Base-by-base conservation (phyloP, 129 eudicot species). In the Kitagawia praeruptora region DNA sequence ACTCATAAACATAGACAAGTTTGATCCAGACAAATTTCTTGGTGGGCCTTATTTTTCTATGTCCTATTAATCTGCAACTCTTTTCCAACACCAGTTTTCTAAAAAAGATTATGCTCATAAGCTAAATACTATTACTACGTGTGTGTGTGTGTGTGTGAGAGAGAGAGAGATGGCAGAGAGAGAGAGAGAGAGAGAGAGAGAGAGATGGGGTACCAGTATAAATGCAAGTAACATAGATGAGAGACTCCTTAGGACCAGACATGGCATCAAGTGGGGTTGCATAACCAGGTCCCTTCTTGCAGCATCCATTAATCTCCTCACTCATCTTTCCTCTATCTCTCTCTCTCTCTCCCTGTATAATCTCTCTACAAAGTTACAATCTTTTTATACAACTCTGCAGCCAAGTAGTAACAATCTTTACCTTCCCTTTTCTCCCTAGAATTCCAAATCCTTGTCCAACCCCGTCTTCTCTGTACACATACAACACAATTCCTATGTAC, bases 261-360 rank as follows among this genome's bases (percentile, higher is more conserved):
- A 95, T 95, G 88, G 99, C 99, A 15, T 85, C 93, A 76, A 95
- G 89, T 8, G 99, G 99, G 12, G 94, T 83, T 67, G 95, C 97
- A 84, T 95, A 95, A 14, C 99, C 97, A 13, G 99, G 99, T 38
- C 99, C 98, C 51, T 80, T 87, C 31, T 66, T 80, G 67, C 67
- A 58, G 67, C 67, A 58, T 58, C 67, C 67, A 58, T n/a, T n/a
- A 3, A 58, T 58, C 31, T 58, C 8, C 10, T 58, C 67, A n/a
- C 67, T 9, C 67, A 58, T 58, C 34, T 58, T 2, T 58, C 34
- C 34, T 58, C 5, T 53, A n/a, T n/a, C 67, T 58, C 67, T 23
- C 66, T 56, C 31, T 23, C 66, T 23, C 66, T 7, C 31, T 8
- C 28, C n/a, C 28, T 56, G 10, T 23, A 9, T 54, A 21, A 18